A percentile compares a stretch with the other conserved stretches of the same genome.
These are phyloP conservation scores for Penicillium sp. DNA, from an alignment of 2,329 filamentous ascomycete species.

Conservation along the genomic window DNA sequence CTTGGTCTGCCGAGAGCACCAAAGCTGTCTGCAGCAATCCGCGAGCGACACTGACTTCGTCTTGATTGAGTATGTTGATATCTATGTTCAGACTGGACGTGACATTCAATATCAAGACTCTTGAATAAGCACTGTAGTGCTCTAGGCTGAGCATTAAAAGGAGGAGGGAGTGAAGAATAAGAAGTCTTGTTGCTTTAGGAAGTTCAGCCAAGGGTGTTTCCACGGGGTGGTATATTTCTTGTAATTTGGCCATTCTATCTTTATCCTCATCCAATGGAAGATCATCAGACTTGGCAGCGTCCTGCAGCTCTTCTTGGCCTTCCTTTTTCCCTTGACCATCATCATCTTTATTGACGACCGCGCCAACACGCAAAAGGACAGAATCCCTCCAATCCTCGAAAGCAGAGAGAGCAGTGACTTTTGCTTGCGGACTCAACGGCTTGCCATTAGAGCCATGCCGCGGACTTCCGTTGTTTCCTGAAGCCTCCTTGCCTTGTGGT, in stretches of 20 bases:
- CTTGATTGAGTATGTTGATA: slow-evolving; percentile 62
- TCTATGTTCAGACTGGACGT: slow-evolving; percentile 71
- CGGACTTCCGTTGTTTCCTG: slow-evolving; percentile 1
- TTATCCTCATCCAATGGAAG: slow-evolving; percentile 27
- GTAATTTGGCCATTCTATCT: slow-evolving; percentile 29
- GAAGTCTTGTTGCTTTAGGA: slow-evolving; percentile 50
- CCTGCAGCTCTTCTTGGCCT: slow-evolving; percentile 26
- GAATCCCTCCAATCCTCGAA: slow-evolving; percentile 79
- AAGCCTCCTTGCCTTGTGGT: slow-evolving; percentile 4
- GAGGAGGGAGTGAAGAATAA: slow-evolving; percentile 71
- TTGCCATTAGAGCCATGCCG: slow-evolving; percentile 14
- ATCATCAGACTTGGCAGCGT: slow-evolving; percentile 23
- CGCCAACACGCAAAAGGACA: slow-evolving; percentile 68
- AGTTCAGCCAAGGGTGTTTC: slow-evolving; percentile 55
- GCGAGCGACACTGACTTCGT: slow-evolving; percentile 73
- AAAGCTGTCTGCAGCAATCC: slow-evolving; percentile 74
- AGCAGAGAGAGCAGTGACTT: slow-evolving; percentile 62
- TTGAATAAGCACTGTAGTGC: slow-evolving; percentile 72
- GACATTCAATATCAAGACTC: slow-evolving; percentile 68
- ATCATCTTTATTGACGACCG: slow-evolving; percentile 60
- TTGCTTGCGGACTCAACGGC: slow-evolving; percentile 50
- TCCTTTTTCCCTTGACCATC: slow-evolving; percentile 41
- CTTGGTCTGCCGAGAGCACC: slow-evolving; percentile 73
- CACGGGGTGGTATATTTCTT: slow-evolving; percentile 56
- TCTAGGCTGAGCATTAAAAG: slow-evolving; percentile 74